Evolutionary conservation across 2,329 filamentous ascomycete genomes (phyloP), one percentile per base, ranked within the genome.

Genomic region (Botryotinia convoluta): DNA sequence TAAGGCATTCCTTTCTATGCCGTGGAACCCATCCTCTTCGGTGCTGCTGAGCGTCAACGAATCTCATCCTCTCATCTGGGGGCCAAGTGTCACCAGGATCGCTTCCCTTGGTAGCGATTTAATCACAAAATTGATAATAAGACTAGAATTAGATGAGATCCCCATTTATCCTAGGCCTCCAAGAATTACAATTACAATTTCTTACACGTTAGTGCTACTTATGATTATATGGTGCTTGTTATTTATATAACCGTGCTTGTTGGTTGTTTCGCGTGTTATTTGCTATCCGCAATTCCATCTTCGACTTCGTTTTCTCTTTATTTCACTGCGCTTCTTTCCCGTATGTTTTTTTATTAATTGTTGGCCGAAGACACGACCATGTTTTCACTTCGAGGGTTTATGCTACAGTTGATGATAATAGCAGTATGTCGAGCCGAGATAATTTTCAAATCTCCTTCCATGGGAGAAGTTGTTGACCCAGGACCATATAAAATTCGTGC

Each of bases 381-480:
- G 65, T 32, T 32, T 4, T 7, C 37, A 22, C 26, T 68, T 39
- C 65, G 48, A 42, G 35, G 37, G 4, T 8, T 68, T 7, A 14
- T 57, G 6, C 48, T 68, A 20, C 65, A 26, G 16, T 68, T 39
- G 2, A 42, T 32, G 5, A 16, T 57, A 42, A 22, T 68, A 57
- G 65, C 48, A 51, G 35, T 51, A 71, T 71, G 69, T 48, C 57
- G 42, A 45, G 69, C 57, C 22, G 69, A 71, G n/a, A 62, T 63
- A 29, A 12, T 37, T 29, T 62, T 71, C 59, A 63, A 45, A 12
- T 63, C 57, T 37, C 69, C 69, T 63, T 39, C 57, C 7, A 71
- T 71, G 39, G 69, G 59, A 45, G 69, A 71, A 62, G 42, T 71
- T 51, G 57, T 63, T 22, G 57, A 29, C 7, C 22, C 59, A 29